A percentile compares a stretch with the other conserved stretches of the same genome.
Evolutionary conservation across 176 grass and related monocot species (phyloP).

Genomic region (maize (Zea mays)): DNA sequence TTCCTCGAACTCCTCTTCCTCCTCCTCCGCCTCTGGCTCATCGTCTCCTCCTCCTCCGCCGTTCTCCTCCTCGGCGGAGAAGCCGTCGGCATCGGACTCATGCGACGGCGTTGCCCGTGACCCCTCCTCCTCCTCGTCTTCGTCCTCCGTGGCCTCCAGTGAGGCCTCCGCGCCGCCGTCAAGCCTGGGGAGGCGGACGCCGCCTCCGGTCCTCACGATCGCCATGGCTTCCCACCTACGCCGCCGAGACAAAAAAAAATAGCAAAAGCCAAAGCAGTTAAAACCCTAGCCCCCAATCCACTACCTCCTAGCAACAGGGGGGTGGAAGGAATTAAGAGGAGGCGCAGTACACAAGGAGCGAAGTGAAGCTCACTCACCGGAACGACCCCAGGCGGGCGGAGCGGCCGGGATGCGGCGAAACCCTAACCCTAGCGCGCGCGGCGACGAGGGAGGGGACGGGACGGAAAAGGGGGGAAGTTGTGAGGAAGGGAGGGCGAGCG

Average conservation of each 20-base stretch:
- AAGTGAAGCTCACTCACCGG: conserved; percentile 6
- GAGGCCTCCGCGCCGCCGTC: conserved; percentile 41
- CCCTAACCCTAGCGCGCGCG: conserved; percentile 58
- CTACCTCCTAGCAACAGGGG: neutral
- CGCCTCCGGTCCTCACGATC: conserved; percentile 62
- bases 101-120: conserved; percentile 46
- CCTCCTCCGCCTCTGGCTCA: conserved; percentile 13
- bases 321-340: neutral
- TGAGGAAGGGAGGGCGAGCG: conserved; percentile 9
- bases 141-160: conserved; percentile 51
- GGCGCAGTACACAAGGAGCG: neutral
- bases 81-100: conserved; percentile 44
- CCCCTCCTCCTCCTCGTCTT: conserved; percentile 44
- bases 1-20: conserved; percentile 6
- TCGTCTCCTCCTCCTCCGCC: neutral
- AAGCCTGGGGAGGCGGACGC: conserved; percentile 50
- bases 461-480: neutral
- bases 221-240: conserved; percentile 49
- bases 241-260: neutral
- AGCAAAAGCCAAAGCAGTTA: conserved; percentile 7
- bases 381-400: neutral
- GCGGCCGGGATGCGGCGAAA: conserved; percentile 15
- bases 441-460: neutral
- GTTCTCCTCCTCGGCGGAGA: conserved; percentile 38
- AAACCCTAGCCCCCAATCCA: conserved; percentile 56